A percentile compares a stretch with the other conserved stretches of the same genome.
phyloP scores from a whole-genome alignment of 495 filamentous ascomycete genomes.

The Podospora pseudocomata region DNA sequence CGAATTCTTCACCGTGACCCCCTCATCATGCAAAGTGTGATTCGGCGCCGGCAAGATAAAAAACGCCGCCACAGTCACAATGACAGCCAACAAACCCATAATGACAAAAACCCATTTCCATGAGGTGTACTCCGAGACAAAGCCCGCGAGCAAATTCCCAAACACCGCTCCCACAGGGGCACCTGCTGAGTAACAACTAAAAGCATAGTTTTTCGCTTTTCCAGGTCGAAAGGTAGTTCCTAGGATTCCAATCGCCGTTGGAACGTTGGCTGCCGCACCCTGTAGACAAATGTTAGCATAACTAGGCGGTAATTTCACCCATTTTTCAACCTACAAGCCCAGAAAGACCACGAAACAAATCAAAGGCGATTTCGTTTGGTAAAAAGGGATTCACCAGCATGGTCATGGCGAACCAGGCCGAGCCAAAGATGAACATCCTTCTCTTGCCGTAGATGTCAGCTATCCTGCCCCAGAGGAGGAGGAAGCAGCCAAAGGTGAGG shows the following conservation, averaged over 20 bases:
- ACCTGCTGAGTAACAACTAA: constrained; percentile 53
- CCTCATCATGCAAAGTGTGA: constrained; percentile 28
- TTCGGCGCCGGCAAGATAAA: constrained; percentile 62
- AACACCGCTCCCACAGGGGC: constrained; percentile 55
- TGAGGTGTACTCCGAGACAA: constrained; percentile 51
- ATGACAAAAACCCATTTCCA: constrained; percentile 68
- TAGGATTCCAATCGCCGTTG: constrained; percentile 62
- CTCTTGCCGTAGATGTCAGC: constrained; percentile 73
- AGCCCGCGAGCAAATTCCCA: constrained; percentile 52
- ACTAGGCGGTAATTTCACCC: neutral
- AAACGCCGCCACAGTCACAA: constrained; percentile 56
- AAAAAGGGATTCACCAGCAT: constrained; percentile 63
- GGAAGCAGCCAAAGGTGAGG: constrained; percentile 65
- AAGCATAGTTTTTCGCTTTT: constrained; percentile 62
- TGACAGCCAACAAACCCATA: constrained; percentile 58
- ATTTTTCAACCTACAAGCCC: constrained; percentile 54
- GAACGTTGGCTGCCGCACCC: constrained; percentile 63
- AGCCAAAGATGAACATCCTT: constrained; percentile 61
- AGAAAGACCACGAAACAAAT: constrained; percentile 67
- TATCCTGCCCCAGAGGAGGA: constrained; percentile 69
- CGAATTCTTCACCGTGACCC: constrained; percentile 26
- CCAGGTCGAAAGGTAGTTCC: constrained; percentile 58
- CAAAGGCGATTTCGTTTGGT: constrained; percentile 62
- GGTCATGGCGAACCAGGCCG: constrained; percentile 60
- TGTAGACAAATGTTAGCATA: constrained; percentile 17